A percentile compares a stretch with the other conserved stretches of the same genome.
Conservation (phyloP, 768 basidiomycete genomes). For the Mycena alexandri region DNA sequence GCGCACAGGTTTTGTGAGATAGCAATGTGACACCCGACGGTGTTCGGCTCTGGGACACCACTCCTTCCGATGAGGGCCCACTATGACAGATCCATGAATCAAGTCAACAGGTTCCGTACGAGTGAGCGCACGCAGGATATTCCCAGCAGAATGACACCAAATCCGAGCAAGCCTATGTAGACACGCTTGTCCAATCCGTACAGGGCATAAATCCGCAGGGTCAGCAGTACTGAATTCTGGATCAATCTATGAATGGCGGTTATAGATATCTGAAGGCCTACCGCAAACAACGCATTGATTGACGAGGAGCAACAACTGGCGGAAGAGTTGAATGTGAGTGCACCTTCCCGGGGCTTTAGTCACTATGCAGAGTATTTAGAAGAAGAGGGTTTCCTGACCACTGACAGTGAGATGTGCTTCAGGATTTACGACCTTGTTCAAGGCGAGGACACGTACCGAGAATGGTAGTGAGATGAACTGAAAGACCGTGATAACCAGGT, state of each 20-base stretch:
- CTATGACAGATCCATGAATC: not conserved
- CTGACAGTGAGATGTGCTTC: not conserved
- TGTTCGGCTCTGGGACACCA: conserved; percentile 13
- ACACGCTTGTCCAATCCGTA: conserved; percentile 16
- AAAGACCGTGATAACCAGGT: conserved; percentile 14
- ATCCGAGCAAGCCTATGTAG: not conserved
- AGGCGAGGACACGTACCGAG: conserved; percentile 11
- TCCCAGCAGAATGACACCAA: conserved; percentile 1
- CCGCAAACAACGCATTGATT: conserved; percentile 19
- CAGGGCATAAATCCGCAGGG: conserved; percentile 29
- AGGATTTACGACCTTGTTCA: not conserved
- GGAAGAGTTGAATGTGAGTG: conserved; percentile 21
- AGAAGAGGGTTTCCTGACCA: not conserved
- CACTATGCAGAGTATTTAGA: not conserved
- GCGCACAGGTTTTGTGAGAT: conserved; percentile 13
- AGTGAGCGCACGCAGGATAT: conserved; percentile 8
- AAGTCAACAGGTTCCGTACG: too few species aligned
- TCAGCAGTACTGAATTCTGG: conserved; percentile 28
- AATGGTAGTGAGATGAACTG: conserved; percentile 16
- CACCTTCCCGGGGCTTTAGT: too few species aligned
- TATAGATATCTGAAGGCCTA: not conserved
- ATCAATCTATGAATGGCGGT: too few species aligned
- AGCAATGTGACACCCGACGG: conserved; percentile 27
- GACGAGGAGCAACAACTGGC: conserved; percentile 27
- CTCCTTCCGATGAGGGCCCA: conserved; percentile 26